Evolutionary conservation across 169 alveolate species (phyloP), one percentile per base, ranked within the genome.

Genomic region (Amoebophrya sp.): DNA sequence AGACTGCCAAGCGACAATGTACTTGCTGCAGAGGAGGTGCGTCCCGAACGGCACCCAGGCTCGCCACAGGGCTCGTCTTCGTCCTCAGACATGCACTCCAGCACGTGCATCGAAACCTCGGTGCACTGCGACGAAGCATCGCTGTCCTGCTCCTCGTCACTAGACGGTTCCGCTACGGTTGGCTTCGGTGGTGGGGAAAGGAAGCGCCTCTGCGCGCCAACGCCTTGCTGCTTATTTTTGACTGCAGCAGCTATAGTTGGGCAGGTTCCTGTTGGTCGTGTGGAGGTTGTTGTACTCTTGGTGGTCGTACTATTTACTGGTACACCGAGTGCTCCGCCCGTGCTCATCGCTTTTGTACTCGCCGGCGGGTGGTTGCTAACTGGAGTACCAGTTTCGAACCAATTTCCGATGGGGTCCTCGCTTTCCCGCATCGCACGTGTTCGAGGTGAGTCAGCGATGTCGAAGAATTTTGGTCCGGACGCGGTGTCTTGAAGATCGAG

Each of bases 341-440:
- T 10, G 18, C n/a, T 65, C n/a, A 26, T 65, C 83, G 3, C n/a
- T 65, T 26, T 65, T 0, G 36, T 18, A 65, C 83, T 65, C 26
- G 65, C 65, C 18, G 29, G 65, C 18, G 65, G 65, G n/a, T n/a
- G n/a, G n/a, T n/a, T n/a, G n/a, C n/a, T n/a, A n/a, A n/a, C n/a
- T 47, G 65, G 65, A 6, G 65, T 47, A 18, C 65, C 65, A 36
- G 18, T 6, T 1, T 65, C 83, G 26, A 65, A 65, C 83, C 83
- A 65, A 18, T 26, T 65, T 1, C 83, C 83, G 83, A 65, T 65
- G 36, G 83, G 83, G 83, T 65, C 83, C 83, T 65, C 83, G 33
- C 38, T 26, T 26, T 65, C 83, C 12, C 83, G 83, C 83, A 65
- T 65, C 33, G 12, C 33, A 1, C 83, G 83, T 1, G 83, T 65